Evolutionary conservation across 1,284 basidiomycete genomes (phyloP).

Genomic region (Irpex sp.): DNA sequence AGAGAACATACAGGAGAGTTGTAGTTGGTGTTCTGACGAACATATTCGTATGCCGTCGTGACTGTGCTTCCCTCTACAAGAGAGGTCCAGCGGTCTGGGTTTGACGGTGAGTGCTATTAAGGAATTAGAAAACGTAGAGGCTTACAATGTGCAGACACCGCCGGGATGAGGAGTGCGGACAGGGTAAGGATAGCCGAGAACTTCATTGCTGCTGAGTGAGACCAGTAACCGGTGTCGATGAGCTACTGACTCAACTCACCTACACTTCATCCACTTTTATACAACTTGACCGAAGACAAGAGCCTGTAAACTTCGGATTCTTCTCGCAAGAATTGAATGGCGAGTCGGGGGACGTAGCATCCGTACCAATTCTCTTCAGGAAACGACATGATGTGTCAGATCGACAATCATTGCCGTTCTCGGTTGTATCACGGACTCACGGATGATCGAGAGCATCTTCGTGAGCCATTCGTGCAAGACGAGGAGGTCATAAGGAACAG

Average conservation of each 20-base stretch:
- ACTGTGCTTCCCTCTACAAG: constrained; percentile 4
- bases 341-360: background rate
- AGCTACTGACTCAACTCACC: background rate
- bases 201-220: background rate
- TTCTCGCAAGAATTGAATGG: background rate
- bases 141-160: background rate
- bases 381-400: background rate
- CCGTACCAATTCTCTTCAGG: background rate
- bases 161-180: background rate
- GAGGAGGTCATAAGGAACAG: background rate
- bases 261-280: background rate
- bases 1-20: constrained; percentile 10
- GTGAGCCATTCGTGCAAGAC: background rate
- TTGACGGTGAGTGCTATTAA: background rate
- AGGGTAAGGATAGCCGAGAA: background rate
- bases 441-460: background rate
- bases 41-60: constrained; percentile 5
- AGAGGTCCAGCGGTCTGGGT: constrained; percentile 6
- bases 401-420: background rate
- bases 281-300: background rate
- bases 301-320: background rate
- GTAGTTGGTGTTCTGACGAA: constrained; percentile 12
- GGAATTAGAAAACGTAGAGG: no score
- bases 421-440: background rate
- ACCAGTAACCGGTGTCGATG: background rate